These are phyloP conservation scores for Curvularia verruculosa DNA, from an alignment of 2,329 filamentous ascomycete species.

Conservation along the genomic window DNA sequence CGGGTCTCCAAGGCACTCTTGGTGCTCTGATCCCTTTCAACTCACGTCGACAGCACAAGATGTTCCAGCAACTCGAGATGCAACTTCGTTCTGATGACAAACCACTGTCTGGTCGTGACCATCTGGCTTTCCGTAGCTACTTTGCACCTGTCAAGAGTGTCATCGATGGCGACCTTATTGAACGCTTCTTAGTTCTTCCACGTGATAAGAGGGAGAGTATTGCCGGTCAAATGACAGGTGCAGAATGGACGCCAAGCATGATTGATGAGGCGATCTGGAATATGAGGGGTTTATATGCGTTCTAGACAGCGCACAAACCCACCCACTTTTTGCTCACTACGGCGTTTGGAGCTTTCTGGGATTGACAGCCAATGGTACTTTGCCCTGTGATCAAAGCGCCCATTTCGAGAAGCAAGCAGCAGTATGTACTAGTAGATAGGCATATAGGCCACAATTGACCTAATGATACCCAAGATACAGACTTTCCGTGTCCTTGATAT, in stretches of 20 bases:
- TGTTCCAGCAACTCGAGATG: conserved; percentile 93
- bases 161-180: conserved; percentile 95
- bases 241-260: conserved; percentile 72
- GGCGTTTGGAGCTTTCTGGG: conserved; percentile 13
- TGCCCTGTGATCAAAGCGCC: conserved; percentile 1
- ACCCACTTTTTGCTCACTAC: background rate
- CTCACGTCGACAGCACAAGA: conserved; percentile 91
- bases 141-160: conserved; percentile 96
- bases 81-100: conserved; percentile 79
- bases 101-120: conserved; percentile 88
- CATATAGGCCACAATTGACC: conserved; percentile 15
- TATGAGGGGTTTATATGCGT: conserved; percentile 45
- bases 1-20: conserved; percentile 90
- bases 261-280: conserved; percentile 87
- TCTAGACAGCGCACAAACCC: conserved; percentile 21
- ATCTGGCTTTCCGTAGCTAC: conserved; percentile 93
- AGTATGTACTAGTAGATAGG: conserved; percentile 17
- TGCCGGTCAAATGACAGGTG: conserved; percentile 85
- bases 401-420: conserved; percentile 2
- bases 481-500: background rate
- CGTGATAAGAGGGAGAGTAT: conserved; percentile 95
- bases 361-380: conserved; percentile 3
- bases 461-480: conserved; percentile 14
- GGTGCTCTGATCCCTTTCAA: conserved; percentile 92
- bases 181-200: conserved; percentile 82